A percentile compares a stretch with the other conserved stretches of the same genome.
These are phyloP conservation scores for Cenococcum geophilum DNA, from an alignment of 495 filamentous ascomycete genomes.

Conservation along the genomic window DNA sequence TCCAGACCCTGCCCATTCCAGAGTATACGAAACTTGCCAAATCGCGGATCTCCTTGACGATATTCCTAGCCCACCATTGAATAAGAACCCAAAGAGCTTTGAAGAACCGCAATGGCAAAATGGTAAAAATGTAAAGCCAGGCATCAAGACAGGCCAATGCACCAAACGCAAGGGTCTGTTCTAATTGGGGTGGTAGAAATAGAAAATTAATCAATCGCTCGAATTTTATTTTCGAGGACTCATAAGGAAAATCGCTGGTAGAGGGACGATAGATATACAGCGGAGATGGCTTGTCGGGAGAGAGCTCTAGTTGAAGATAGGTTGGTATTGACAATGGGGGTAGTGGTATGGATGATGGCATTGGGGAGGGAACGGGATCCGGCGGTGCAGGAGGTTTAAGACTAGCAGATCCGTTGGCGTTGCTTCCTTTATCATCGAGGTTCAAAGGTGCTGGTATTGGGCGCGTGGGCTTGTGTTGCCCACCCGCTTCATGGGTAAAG, in stretches of 20 bases:
- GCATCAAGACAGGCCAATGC: constrained; percentile 85
- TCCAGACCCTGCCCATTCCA: constrained; percentile 73
- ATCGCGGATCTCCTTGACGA: constrained; percentile 60
- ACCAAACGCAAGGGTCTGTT: constrained; percentile 81
- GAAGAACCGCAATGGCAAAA: constrained; percentile 83
- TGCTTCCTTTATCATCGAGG: constrained; percentile 35
- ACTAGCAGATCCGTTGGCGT: constrained; percentile 1
- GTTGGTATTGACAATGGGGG: constrained; percentile 84
- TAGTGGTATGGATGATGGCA: constrained; percentile 65
- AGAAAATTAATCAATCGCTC: constrained; percentile 90
- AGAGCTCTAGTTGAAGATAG: constrained; percentile 80
- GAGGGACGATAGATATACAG: constrained; percentile 77
- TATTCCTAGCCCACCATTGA: constrained; percentile 62
- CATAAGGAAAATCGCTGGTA: constrained; percentile 75
- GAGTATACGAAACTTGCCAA: constrained; percentile 65
- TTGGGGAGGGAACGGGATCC: constrained; percentile 52
- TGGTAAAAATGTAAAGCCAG: constrained; percentile 96
- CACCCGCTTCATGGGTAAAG: constrained; percentile 2
- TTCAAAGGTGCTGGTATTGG: constrained; percentile 36
- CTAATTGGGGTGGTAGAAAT: constrained; percentile 71
- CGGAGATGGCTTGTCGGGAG: constrained; percentile 73
- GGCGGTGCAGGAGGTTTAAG: constrained; percentile 13
- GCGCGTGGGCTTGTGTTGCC: constrained; percentile 7
- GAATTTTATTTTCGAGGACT: constrained; percentile 93
- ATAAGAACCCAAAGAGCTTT: constrained; percentile 71